phyloP scores from a whole-genome alignment of 2,329 filamentous ascomycete genomes.

The Rutstroemia sp. region DNA sequence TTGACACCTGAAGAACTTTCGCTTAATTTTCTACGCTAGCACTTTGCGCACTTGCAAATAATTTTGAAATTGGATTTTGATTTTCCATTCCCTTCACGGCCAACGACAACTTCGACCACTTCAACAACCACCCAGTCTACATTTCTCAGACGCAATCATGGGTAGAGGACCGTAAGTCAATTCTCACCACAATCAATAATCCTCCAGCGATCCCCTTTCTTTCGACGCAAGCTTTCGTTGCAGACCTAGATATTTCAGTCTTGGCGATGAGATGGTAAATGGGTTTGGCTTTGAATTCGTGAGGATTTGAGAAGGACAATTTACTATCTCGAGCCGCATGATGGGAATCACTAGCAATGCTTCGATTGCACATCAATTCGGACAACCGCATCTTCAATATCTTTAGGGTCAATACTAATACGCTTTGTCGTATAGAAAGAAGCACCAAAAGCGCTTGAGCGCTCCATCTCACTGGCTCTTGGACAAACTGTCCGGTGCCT shows the following conservation, averaged over 20 bases:
- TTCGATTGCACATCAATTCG: neutral
- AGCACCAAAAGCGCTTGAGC: constrained; percentile 99
- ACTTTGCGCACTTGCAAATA: neutral
- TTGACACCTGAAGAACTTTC: too few species aligned
- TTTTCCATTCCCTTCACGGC: neutral
- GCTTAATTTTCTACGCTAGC: neutral
- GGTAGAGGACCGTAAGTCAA: constrained; percentile 38
- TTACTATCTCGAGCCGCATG: neutral
- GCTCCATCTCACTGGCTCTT: constrained; percentile 99
- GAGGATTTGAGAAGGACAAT: too few species aligned
- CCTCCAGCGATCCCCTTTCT: neutral
- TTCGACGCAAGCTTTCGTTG: neutral
- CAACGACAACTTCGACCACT: constrained; percentile 8
- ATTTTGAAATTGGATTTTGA: neutral
- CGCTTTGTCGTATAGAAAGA: constrained; percentile 59
- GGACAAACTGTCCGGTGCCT: constrained; percentile 96
- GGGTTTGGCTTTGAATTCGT: neutral
- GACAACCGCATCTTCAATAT: too few species aligned
- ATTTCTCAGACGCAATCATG: constrained; percentile 33
- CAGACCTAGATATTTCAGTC: neutral
- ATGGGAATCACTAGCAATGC: neutral
- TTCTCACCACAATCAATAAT: neutral
- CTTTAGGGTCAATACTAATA: neutral
- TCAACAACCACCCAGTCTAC: constrained; percentile 7
- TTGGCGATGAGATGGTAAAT: neutral